These are phyloP conservation scores for Globisporangium carolinianum DNA, from an alignment of 352 stramenopile species.

Conservation along the genomic window DNA sequence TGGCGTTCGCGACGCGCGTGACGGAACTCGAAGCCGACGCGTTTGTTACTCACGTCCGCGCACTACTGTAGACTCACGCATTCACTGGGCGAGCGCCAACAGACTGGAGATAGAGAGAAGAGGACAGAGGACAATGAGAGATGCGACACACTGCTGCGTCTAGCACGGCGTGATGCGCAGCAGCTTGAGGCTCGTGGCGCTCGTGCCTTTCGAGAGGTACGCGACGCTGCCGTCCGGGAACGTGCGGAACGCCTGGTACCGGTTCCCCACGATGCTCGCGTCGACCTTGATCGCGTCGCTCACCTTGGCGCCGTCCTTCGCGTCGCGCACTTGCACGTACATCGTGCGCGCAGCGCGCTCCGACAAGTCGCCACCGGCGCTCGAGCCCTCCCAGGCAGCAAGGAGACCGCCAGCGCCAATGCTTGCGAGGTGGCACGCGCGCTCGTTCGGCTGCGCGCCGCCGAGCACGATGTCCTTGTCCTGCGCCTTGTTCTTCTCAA, in stretches of 20 bases:
- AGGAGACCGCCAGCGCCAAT: constrained; percentile 37
- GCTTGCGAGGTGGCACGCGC: constrained; percentile 31
- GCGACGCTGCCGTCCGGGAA: constrained; percentile 45
- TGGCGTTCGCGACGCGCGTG: constrained; percentile 65
- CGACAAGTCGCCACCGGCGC: constrained; percentile 25
- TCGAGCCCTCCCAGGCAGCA: constrained; percentile 42
- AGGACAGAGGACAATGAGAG: background rate
- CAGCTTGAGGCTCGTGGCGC: constrained; percentile 34
- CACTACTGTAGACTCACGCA: too few species aligned
- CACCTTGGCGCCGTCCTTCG: constrained; percentile 29
- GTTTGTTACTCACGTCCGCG: constrained; percentile 68
- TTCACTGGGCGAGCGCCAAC: too few species aligned
- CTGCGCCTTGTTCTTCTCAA: constrained; percentile 31
- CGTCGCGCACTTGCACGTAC: constrained; percentile 46
- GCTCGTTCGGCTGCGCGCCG: constrained; percentile 42
- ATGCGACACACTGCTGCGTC: background rate
- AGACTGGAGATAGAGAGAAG: too few species aligned
- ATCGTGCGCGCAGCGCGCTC: constrained; percentile 23
- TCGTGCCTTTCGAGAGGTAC: constrained; percentile 39
- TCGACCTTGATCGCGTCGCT: constrained; percentile 39
- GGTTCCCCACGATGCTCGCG: constrained; percentile 39
- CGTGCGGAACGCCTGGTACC: constrained; percentile 51
- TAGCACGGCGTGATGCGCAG: constrained; percentile 46
- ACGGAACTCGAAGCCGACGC: constrained; percentile 90
- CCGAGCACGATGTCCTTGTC: constrained; percentile 48